Evolutionary conservation across 2,329 filamentous ascomycete genomes (phyloP).

Genomic region (Botrytis deweyae): DNA sequence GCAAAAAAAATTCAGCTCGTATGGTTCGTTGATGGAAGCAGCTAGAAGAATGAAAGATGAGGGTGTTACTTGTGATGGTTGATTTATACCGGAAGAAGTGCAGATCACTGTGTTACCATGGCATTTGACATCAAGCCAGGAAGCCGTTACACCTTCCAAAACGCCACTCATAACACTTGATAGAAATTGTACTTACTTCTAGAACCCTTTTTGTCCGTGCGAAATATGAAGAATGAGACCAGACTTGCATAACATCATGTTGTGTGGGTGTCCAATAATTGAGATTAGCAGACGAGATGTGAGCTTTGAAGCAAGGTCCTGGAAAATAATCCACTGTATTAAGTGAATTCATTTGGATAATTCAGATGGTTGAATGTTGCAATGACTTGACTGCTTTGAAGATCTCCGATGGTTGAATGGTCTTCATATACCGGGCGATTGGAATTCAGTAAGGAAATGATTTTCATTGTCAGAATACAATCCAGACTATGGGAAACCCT

Average conservation of each 20-base stretch:
- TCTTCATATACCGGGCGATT: not conserved
- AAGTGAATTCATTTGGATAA: not conserved
- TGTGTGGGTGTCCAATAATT: not conserved
- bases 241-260: conserved; percentile 19
- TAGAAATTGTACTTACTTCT: conserved; percentile 1
- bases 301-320: not conserved
- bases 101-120: not conserved
- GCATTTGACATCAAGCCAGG: not conserved
- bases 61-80: not conserved
- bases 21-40: not conserved
- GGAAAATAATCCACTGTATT: not conserved
- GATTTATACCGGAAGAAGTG: not conserved
- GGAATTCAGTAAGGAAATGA: not conserved
- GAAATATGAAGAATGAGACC: not conserved
- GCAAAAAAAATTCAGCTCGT: conserved; percentile 7
- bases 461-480: not conserved
- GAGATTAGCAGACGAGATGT: not conserved
- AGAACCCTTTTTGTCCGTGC: not conserved
- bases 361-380: not conserved
- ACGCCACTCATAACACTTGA: not conserved
- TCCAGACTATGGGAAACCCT: not conserved
- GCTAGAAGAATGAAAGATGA: not conserved
- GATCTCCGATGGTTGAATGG: not conserved
- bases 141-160: conserved; percentile 3
- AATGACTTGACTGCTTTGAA: not conserved